Evolutionary conservation across 2,329 filamentous ascomycete species (phyloP).

Genomic region (Penicillium sp.): DNA sequence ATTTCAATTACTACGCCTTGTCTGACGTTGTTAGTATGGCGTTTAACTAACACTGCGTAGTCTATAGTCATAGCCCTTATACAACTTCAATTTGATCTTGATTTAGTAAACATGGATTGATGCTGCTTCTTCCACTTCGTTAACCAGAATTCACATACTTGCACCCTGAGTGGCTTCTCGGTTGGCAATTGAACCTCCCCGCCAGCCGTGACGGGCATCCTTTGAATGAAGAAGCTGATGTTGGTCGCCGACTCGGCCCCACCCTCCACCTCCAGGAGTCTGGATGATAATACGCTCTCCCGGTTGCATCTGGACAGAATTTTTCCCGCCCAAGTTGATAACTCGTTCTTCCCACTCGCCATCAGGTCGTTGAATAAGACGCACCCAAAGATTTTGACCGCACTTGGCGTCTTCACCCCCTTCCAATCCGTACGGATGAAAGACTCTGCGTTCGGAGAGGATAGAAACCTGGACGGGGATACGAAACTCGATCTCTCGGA

Average conservation of each 20-base stretch:
- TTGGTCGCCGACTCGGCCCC: conserved; percentile 52
- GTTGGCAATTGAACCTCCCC: conserved; percentile 58
- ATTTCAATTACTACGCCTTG: too few relatives aligned
- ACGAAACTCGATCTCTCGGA: conserved; percentile 79
- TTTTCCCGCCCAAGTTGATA: conserved; percentile 34
- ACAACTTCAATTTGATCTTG: too few relatives aligned
- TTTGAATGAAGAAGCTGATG: conserved; percentile 46
- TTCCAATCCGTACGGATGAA: conserved; percentile 73
- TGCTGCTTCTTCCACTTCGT: background rate
- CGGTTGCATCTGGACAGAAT: conserved; percentile 32
- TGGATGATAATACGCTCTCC: conserved; percentile 41
- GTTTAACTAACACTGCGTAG: too few relatives aligned
- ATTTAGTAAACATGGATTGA: background rate
- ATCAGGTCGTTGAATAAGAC: conserved; percentile 9
- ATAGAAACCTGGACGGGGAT: conserved; percentile 76
- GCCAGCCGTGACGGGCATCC: conserved; percentile 64
- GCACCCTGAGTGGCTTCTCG: conserved; percentile 52
- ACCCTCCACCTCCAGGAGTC: conserved; percentile 42
- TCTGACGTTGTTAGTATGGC: too few relatives aligned
- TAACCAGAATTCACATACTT: conserved; percentile 31
- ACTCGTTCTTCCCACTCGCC: conserved; percentile 20
- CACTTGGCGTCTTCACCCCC: conserved; percentile 76
- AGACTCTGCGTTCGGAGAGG: conserved; percentile 70
- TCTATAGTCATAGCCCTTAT: too few relatives aligned
- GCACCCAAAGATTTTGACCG: conserved; percentile 81